A percentile compares a stretch with the other conserved stretches of the same genome.
These are phyloP conservation scores for Gamarada debralockiae DNA, from an alignment of 495 filamentous ascomycete species.

Conservation along the genomic window DNA sequence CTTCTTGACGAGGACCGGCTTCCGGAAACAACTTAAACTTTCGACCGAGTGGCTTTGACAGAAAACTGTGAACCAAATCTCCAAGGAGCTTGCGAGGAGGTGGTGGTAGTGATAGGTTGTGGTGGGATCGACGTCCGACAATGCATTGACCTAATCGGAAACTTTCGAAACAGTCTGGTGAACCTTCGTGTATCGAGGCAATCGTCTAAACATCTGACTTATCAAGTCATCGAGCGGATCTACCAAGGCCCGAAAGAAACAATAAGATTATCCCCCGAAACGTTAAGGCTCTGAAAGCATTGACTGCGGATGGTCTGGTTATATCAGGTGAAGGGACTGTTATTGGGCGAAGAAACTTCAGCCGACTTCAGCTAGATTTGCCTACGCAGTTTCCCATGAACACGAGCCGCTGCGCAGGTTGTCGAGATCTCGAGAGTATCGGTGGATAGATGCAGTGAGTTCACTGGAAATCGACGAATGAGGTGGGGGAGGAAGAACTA, in stretches of 20 bases:
- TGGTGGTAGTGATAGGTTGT: conserved; percentile 7
- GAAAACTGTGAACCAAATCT: conserved; percentile 14
- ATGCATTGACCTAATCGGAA: conserved; percentile 27
- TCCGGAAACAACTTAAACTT: conserved; percentile 16
- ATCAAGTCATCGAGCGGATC: conserved; percentile 19
- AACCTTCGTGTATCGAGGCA: conserved; percentile 23
- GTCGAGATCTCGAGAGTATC: background rate
- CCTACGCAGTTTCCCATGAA: conserved; percentile 15
- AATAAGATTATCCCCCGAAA: conserved; percentile 18
- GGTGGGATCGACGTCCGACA: conserved; percentile 19
- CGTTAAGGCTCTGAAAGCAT: conserved; percentile 18
- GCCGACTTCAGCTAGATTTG: conserved; percentile 19
- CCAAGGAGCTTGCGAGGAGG: conserved; percentile 16
- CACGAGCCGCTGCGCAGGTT: conserved; percentile 9
- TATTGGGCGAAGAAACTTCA: conserved; percentile 20
- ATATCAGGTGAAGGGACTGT: conserved; percentile 15
- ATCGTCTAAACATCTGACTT: conserved; percentile 21
- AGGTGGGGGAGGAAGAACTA: conserved; percentile 1
- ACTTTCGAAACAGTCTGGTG: conserved; percentile 26
- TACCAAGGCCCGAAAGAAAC: conserved; percentile 19
- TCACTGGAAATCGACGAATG: conserved; percentile 2
- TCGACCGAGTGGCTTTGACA: conserved; percentile 22
- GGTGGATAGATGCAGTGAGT: background rate
- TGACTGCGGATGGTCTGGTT: conserved; percentile 18
- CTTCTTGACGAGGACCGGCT: conserved; percentile 6